Evolutionary conservation across 371 early-diverging fungal species (phyloP).

Genomic region (Mucor saturninus): DNA sequence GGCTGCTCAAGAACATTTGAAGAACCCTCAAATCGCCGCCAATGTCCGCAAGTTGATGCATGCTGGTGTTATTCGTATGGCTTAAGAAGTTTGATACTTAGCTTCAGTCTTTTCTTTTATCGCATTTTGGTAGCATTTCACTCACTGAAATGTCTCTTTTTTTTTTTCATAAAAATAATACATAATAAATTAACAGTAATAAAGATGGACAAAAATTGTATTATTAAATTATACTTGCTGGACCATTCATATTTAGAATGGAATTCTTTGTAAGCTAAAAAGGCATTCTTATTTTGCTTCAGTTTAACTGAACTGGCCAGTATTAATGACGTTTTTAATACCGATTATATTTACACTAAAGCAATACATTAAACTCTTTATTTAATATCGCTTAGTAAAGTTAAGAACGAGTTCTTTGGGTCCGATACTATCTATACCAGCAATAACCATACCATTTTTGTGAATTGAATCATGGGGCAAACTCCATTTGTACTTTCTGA

Average conservation of each 20-base stretch:
- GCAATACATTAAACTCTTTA: too few relatives aligned
- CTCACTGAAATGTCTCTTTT: neutral
- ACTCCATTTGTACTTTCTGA: constrained; percentile 30
- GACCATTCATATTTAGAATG: too few relatives aligned
- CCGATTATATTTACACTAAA: too few relatives aligned
- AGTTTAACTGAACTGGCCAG: too few relatives aligned
- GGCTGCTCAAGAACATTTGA: constrained; percentile 87
- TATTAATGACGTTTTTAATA: too few relatives aligned
- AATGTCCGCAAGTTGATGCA: constrained; percentile 93
- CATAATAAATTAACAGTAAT: constrained; percentile 2
- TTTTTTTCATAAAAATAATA: neutral
- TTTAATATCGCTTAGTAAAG: too few relatives aligned
- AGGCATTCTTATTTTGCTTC: too few relatives aligned
- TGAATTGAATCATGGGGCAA: constrained; percentile 28
- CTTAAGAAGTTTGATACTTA: constrained; percentile 34
- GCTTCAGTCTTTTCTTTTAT: neutral
- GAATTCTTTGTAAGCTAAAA: too few relatives aligned
- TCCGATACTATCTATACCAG: too few relatives aligned
- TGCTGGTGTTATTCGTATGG: constrained; percentile 84
- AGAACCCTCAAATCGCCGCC: constrained; percentile 92
- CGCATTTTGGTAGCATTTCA: constrained; percentile 7
- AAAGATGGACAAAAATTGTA: neutral
- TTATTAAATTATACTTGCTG: too few relatives aligned
- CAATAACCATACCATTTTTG: constrained; percentile 4
- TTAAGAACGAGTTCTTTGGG: too few relatives aligned